A percentile compares a stretch with the other conserved stretches of the same genome.
phyloP scores from a whole-genome alignment of 257 asterid species.

The Avicennia marina region DNA sequence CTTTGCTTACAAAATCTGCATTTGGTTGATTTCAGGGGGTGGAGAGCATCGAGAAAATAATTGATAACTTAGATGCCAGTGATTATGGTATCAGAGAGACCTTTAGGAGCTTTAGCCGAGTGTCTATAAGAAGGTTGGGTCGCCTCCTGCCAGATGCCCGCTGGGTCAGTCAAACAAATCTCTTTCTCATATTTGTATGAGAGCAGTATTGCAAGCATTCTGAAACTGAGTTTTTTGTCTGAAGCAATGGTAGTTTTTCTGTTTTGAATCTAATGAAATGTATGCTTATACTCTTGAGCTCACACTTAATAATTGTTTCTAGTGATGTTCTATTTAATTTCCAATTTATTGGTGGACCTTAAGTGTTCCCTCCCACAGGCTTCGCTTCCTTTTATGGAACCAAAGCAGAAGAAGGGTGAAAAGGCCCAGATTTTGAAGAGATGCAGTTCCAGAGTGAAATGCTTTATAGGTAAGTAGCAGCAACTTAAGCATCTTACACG shows the following conservation, averaged over 20 bases:
- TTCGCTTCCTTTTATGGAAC: constrained; percentile 81
- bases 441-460: constrained; percentile 59
- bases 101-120: constrained; percentile 56
- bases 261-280: background rate
- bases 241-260: background rate
- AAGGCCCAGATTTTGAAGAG: constrained; percentile 41
- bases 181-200: background rate
- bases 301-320: background rate
- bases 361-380: constrained; percentile 33
- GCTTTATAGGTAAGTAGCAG: constrained; percentile 59
- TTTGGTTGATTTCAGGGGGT: constrained; percentile 48
- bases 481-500: background rate
- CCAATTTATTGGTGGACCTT: background rate
- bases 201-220: too few relatives aligned
- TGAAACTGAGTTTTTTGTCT: background rate
- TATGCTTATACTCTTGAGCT: background rate
- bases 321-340: background rate
- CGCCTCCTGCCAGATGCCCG: constrained; percentile 87
- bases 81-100: constrained; percentile 44
- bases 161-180: constrained; percentile 47
- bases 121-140: constrained; percentile 71
- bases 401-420: constrained; percentile 39
- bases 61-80: constrained; percentile 36
- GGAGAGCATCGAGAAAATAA: constrained; percentile 49
- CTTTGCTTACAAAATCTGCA: constrained; percentile 3